These are phyloP conservation scores for Talaromyces wortmannii DNA, from an alignment of 495 filamentous ascomycete species.

Conservation along the genomic window DNA sequence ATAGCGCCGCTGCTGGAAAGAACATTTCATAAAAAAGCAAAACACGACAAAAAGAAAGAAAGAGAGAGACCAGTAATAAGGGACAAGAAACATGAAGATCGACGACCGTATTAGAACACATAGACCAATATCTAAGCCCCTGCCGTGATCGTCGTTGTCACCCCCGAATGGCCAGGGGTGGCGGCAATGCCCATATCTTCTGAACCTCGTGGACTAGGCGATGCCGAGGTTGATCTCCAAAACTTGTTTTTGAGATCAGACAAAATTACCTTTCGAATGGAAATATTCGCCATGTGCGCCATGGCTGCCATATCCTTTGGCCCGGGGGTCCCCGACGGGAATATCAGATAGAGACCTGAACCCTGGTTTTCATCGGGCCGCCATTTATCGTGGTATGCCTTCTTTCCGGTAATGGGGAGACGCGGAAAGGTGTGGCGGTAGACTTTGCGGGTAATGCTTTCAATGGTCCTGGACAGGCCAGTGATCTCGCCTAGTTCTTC, in stretches of 20 bases:
- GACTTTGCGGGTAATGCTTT: conserved; percentile 18
- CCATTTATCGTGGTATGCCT: conserved; percentile 36
- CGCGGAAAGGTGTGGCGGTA: conserved; percentile 22
- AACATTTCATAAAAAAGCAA: not conserved
- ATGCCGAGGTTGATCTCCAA: not conserved
- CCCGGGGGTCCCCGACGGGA: conserved; percentile 23
- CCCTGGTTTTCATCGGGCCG: conserved; percentile 25
- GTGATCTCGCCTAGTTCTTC: conserved; percentile 19
- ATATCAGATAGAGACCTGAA: conserved; percentile 25
- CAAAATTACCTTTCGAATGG: conserved; percentile 13
- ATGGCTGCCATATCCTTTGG: conserved; percentile 26
- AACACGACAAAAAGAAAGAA: too few relatives aligned
- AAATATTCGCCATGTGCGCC: conserved; percentile 34
- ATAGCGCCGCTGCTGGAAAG: not conserved
- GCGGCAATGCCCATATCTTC: not conserved
- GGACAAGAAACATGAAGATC: not conserved
- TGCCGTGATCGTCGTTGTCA: not conserved
- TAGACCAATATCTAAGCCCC: not conserved
- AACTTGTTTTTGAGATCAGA: not conserved
- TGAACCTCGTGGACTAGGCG: not conserved
- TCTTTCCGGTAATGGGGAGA: conserved; percentile 32
- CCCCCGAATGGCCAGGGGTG: not conserved
- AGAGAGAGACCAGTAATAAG: not conserved
- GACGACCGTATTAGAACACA: not conserved
- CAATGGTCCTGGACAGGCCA: conserved; percentile 18